Percentiles rank a stretch among this genome's conserved stretches.
These are phyloP conservation scores for Hansenula sp. DNA, from an alignment of 1,139 yeast species.

Conservation along the genomic window DNA sequence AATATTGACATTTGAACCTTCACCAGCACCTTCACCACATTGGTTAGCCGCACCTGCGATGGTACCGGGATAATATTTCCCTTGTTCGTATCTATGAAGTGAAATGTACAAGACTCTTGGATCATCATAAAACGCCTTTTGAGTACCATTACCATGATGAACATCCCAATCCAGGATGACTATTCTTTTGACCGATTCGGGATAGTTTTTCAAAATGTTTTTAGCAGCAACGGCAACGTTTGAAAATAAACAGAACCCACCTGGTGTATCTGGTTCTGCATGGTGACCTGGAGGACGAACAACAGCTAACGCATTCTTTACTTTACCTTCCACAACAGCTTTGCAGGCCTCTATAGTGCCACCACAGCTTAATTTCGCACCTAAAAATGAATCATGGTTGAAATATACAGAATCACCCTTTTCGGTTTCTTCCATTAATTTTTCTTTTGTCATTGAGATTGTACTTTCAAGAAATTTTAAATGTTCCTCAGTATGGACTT, in stretches of 20 bases:
- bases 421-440: constrained; percentile 79
- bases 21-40: constrained; percentile 83
- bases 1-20: constrained; percentile 82
- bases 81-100: constrained; percentile 87
- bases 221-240: constrained; percentile 98
- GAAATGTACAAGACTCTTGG: constrained; percentile 90
- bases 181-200: constrained; percentile 82
- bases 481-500: constrained; percentile 84
- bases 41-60: constrained; percentile 73
- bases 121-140: constrained; percentile 83
- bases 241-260: constrained; percentile 94
- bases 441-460: constrained; percentile 73
- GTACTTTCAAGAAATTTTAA: constrained; percentile 73
- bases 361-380: constrained; percentile 93
- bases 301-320: constrained; percentile 88
- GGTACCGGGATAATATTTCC: constrained; percentile 93
- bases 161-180: constrained; percentile 96
- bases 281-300: constrained; percentile 99
- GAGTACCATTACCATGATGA: constrained; percentile 98
- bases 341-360: constrained; percentile 96
- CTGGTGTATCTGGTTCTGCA: constrained; percentile 96
- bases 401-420: constrained; percentile 93
- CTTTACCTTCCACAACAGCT: constrained; percentile 91
- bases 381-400: constrained; percentile 82
- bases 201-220: constrained; percentile 73